Base-by-base conservation (phyloP, 306 rosid genomes). In the Vicia faba region DNA sequence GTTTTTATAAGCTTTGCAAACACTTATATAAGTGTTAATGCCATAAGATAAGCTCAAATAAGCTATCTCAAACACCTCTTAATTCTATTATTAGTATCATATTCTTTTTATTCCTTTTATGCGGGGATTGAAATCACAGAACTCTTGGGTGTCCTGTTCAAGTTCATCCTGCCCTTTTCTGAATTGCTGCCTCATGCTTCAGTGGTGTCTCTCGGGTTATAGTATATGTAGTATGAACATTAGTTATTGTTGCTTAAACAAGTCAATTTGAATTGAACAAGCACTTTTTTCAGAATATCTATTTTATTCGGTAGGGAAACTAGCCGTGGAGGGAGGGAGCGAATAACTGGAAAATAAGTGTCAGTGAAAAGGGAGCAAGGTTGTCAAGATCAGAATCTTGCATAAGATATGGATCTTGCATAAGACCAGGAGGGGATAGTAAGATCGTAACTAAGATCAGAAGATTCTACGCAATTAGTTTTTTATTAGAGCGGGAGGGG, bases 201-300 rank as follows among this genome's bases (percentile, higher is more conserved):
- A 3, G 1, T 25, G 28, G 3, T 25, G 28, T 25, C 28, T 25
- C 28, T 1, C 51, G 23, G 15, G 5, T 50, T 65, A 23, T 68
- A 43, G 29, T 61, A 14, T 16, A 9, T 58, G 44, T 20, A 19
- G 39, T 64, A 3, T 46, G 36, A 64, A 55, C 50, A 14, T 48
- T 33, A 9, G 66, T 78, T 69, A 49, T 57, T 48, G 46, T 79
- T 63, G 54, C 60, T 45, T 69, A 40, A 26, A 56, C 29, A 29
- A 53, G 58, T 61, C 26, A 8, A 13, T 14, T 67, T 12, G 72
- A 53, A 15, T 25, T 25, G 28, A 25, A 25, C 19, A 54, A 55
- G 66, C 3, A 13, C 12, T 31, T 13, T 13, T 45, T 35, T 48
- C 19, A 10, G 11, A 33, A 19, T 45, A 23, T 8, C 26, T 23